Percentiles rank a stretch among this genome's conserved stretches.
phyloP scores from a whole-genome alignment of 2,329 filamentous ascomycete genomes.

The Penicillium sp. region DNA sequence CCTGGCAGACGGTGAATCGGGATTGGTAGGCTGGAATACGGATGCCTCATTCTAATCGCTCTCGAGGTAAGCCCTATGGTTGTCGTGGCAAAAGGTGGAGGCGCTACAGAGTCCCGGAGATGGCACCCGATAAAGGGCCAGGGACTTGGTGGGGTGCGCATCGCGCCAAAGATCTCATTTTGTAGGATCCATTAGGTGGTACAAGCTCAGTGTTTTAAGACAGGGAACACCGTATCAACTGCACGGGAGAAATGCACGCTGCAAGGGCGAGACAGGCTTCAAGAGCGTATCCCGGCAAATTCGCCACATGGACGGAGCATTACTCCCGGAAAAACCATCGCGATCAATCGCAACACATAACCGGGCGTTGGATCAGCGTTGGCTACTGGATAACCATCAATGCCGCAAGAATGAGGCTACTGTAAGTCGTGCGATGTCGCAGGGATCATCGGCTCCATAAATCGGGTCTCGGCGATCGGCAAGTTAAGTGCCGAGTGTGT shows the following conservation, averaged over 20 bases:
- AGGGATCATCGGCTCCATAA: not conserved
- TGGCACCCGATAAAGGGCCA: not conserved
- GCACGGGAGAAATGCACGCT: not conserved
- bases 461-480: not conserved
- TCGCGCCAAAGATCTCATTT: not conserved
- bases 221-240: not conserved
- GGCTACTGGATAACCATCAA: not conserved
- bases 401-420: not conserved
- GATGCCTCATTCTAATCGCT: not conserved
- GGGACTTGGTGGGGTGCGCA: no score
- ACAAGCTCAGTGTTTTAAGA: not conserved
- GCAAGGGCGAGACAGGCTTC: not conserved
- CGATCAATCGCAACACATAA: not conserved
- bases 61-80: not conserved
- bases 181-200: not conserved
- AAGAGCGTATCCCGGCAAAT: not conserved
- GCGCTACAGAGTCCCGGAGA: not conserved
- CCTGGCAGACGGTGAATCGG: not conserved
- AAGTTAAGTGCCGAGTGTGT: not conserved
- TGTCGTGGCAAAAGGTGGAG: not conserved
- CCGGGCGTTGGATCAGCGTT: not conserved
- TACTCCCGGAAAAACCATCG: not conserved
- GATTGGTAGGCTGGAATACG: not conserved
- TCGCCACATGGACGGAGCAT: not conserved
- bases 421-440: not conserved